Evolutionary conservation across 768 basidiomycete species (phyloP).

Genomic region (Termitomyces sp.): DNA sequence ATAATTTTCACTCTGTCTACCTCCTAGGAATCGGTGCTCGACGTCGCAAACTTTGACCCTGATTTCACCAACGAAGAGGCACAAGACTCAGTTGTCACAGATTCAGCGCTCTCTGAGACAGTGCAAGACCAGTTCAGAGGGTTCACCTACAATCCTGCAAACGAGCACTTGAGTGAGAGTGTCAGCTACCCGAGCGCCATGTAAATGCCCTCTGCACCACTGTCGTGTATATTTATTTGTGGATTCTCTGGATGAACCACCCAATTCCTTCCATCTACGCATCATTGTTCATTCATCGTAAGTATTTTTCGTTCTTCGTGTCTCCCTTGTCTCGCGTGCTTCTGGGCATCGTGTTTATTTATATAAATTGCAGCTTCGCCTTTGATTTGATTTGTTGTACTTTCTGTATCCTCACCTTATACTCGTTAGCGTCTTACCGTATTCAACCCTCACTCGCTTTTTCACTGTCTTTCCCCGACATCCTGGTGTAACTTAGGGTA

Average conservation of each 20-base stretch:
- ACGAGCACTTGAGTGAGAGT: slow-evolving; percentile 83
- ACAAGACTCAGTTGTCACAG: slow-evolving; percentile 93
- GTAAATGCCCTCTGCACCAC: background rate
- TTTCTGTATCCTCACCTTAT: slow-evolving; percentile 4
- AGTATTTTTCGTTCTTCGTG: background rate
- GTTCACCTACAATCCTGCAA: slow-evolving; percentile 85
- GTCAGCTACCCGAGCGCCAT: slow-evolving; percentile 59
- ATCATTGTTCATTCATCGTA: background rate
- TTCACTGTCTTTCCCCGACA: background rate
- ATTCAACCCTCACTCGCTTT: background rate
- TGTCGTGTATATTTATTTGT: slow-evolving; percentile 1
- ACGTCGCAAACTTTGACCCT: slow-evolving; percentile 95
- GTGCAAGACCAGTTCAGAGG: slow-evolving; percentile 95
- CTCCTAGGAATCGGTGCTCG: slow-evolving; percentile 80
- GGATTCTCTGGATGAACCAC: background rate
- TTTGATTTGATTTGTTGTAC: background rate
- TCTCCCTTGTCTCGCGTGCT: background rate
- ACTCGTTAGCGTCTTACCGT: too few species aligned
- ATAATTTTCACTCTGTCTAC: background rate
- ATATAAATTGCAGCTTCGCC: slow-evolving; percentile 4
- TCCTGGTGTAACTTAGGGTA: background rate
- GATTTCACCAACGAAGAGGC: slow-evolving; percentile 97
- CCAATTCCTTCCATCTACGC: background rate
- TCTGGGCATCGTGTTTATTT: background rate
- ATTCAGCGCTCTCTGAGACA: slow-evolving; percentile 89